Conservation (phyloP, 768 basidiomycete species). For the Roridomyces roridus region DNA sequence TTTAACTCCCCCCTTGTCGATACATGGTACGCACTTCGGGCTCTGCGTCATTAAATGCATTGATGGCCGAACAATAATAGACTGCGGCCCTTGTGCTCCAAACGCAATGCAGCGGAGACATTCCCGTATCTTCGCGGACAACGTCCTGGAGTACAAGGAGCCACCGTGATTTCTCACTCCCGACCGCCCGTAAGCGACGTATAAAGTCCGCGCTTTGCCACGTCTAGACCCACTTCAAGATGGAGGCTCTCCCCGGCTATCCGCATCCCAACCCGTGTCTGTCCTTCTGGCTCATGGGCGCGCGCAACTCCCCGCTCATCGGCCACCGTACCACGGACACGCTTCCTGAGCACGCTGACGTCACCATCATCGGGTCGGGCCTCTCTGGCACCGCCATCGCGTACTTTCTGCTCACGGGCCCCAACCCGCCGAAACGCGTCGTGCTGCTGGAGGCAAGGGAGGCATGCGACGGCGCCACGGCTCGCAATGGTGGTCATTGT, state of each 20-base stretch:
- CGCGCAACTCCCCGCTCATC: constrained; percentile 24
- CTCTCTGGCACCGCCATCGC: constrained; percentile 40
- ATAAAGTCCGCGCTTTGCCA: no score
- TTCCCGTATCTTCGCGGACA: no score
- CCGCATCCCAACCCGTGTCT: constrained; percentile 31
- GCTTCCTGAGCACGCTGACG: constrained; percentile 27
- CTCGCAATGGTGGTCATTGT: constrained; percentile 35
- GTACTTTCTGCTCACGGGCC: constrained; percentile 31
- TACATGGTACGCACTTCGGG: no score
- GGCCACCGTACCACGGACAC: constrained; percentile 27
- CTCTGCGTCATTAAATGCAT: no score
- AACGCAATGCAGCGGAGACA: no score
- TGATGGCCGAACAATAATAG: no score
- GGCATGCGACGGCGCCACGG: constrained; percentile 34
- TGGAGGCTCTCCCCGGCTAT: constrained; percentile 10
- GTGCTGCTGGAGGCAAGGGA: constrained; percentile 53
- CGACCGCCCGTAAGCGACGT: no score
- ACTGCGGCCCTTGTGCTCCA: no score
- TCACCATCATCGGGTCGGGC: constrained; percentile 43
- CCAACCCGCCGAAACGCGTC: constrained; percentile 28
- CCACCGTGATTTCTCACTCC: no score
- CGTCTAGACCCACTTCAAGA: no score
- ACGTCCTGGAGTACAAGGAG: no score
- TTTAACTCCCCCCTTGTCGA: no score
- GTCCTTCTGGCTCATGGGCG: constrained; percentile 39